phyloP scores from a whole-genome alignment of 306 rosid genomes.

The Crotalaria pallida region DNA sequence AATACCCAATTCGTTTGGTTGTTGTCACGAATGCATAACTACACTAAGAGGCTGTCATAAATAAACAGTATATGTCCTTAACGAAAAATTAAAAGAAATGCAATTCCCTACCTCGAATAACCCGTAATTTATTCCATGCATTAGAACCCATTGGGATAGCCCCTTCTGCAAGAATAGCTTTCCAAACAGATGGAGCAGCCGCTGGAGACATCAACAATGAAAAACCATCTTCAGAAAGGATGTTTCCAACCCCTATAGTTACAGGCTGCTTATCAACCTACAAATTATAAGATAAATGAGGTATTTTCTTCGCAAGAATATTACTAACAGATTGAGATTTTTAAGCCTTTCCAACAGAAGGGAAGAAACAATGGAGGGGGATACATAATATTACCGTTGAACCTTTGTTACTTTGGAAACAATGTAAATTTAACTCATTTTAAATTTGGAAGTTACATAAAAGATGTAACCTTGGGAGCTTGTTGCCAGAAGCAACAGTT shows the following conservation, averaged over 20 bases:
- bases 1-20: neutral
- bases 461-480: neutral
- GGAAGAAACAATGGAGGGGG: neutral
- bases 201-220: conserved; percentile 79
- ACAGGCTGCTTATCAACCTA: conserved; percentile 83
- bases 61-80: neutral
- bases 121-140: conserved; percentile 82
- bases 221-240: conserved; percentile 80
- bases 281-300: conserved; percentile 14
- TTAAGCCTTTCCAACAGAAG: neutral
- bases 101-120: conserved; percentile 52
- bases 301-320: conserved; percentile 9
- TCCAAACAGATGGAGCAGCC: conserved; percentile 80
- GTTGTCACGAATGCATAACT: neutral
- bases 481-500: conserved; percentile 11
- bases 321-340: neutral
- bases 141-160: conserved; percentile 79
- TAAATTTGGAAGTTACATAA: neutral
- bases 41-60: neutral
- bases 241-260: conserved; percentile 82
- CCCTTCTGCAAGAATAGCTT: conserved; percentile 66
- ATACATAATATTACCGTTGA: neutral
- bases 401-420: neutral
- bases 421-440: conserved; percentile 1
- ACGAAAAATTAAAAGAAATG: neutral